Evolutionary conservation across 805 yeast species (phyloP).

Genomic region (Kodamaea restingae): DNA sequence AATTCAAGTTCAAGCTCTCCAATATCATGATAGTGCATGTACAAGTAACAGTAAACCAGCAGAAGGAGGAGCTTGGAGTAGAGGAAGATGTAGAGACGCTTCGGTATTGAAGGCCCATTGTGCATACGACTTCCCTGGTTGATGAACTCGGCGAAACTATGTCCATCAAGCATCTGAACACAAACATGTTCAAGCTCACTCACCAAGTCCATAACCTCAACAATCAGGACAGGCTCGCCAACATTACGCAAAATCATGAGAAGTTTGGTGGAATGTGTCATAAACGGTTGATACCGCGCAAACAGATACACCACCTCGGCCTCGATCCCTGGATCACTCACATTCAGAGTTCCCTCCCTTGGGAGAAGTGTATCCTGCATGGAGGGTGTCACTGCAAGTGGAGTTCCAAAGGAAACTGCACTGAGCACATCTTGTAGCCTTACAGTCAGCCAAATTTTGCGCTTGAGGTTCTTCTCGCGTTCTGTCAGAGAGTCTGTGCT

Average conservation of each 20-base stretch:
- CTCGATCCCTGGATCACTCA: conserved; percentile 38
- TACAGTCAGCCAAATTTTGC: conserved; percentile 57
- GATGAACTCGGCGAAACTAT: conserved; percentile 1
- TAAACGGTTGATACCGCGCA: conserved; percentile 26
- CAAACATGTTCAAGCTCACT: conserved; percentile 34
- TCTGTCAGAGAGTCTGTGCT: conserved; percentile 9
- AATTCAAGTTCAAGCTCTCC: conserved; percentile 13
- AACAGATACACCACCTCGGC: conserved; percentile 34
- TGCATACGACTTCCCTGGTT: neutral
- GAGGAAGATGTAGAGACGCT: conserved; percentile 13
- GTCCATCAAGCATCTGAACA: conserved; percentile 20
- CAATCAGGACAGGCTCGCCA: conserved; percentile 33
- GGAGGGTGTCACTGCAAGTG: conserved; percentile 8
- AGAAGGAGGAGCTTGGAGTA: conserved; percentile 14
- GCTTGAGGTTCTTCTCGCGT: conserved; percentile 33
- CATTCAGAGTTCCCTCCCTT: conserved; percentile 32
- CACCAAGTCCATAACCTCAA: conserved; percentile 30
- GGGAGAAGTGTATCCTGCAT: conserved; percentile 52
- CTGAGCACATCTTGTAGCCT: conserved; percentile 42
- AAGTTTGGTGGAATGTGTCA: conserved; percentile 26
- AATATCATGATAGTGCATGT: conserved; percentile 16
- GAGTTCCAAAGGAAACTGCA: conserved; percentile 22
- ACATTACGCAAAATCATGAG: conserved; percentile 32
- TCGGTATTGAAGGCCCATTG: neutral
- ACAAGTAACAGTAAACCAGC: conserved; percentile 16